phyloP scores from a whole-genome alignment of 768 basidiomycete species.

The Leccinellum rugosiceps region DNA sequence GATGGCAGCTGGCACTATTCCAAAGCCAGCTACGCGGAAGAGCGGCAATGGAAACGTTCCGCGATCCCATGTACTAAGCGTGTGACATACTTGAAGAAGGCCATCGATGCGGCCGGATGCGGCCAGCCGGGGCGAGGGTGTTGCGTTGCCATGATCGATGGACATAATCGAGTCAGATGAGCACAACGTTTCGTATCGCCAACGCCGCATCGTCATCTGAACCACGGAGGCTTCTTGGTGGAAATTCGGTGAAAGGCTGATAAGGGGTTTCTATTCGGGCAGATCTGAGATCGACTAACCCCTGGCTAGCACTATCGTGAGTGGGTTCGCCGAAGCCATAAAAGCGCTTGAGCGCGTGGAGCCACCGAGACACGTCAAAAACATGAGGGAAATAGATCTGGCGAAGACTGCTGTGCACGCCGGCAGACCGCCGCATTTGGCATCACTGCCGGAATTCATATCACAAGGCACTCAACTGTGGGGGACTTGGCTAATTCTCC shows the following conservation, averaged over 20 bases:
- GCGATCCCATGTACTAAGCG: conserved; percentile 9
- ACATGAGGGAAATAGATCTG: conserved; percentile 23
- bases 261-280: conserved; percentile 18
- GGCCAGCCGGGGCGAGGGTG: conserved; percentile 4
- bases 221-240: conserved; percentile 3
- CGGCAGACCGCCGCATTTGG: conserved; percentile 13
- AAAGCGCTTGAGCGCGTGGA: conserved; percentile 15
- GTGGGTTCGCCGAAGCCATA: conserved; percentile 21
- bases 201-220: not conserved
- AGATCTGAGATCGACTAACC: conserved; percentile 26
- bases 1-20: not conserved
- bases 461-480: not conserved
- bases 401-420: conserved; percentile 7
- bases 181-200: conserved; percentile 6
- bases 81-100: not conserved
- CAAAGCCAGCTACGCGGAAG: conserved; percentile 14
- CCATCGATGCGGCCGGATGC: conserved; percentile 11
- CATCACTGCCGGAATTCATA: conserved; percentile 1
- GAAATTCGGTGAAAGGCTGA: conserved; percentile 29
- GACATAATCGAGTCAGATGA: conserved; percentile 25
- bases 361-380: conserved; percentile 23
- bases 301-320: conserved; percentile 8
- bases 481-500: not conserved
- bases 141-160: conserved; percentile 15
- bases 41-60: conserved; percentile 26